Base-by-base conservation (phyloP, 2,329 filamentous ascomycete genomes). In the Pestalotiopsis sp. region DNA sequence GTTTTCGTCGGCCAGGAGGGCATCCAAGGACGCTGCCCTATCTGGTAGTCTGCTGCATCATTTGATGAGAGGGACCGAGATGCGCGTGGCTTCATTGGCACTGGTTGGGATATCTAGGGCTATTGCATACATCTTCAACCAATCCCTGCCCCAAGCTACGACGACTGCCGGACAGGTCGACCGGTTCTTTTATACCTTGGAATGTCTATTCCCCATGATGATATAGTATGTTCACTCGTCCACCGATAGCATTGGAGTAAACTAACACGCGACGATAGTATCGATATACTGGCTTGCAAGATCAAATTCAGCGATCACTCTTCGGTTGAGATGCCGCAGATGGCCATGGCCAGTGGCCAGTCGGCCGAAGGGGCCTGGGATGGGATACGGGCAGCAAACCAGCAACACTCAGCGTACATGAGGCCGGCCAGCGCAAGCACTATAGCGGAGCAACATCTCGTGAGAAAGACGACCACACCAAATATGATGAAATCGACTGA, bases 181-280 rank as follows among this genome's bases (percentile, higher is more conserved):
- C 62, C 77, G 82, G 0, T 83, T 83, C 59, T 79, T 79, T 1
- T 83, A 83, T 60, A 79, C 80, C 1, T 68, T 83, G 58, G 81
- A 83, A 65, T 83, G 82, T 67, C 69, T 82, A 9, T 83, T 83
- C 56, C 82, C 82, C 0, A 75, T 82, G 0, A 76, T 83, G 65
- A 78, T 83, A 75, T 78, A 79, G 81, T 82, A 69, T 68, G 80
- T 75, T 6, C n/a, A 7, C 14, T 14, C 41, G 4, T 4, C 25
- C 27, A 62, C 27, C 31, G 25, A 41, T 23, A 9, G 1, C 36
- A 9, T n/a, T 12, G 6, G 4, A 2, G 2, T n/a, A 6, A 12
- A 38, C 20, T 64, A 17, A 64, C 17, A 14, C 6, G 9, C 7
- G 4, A 23, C 4, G 14, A 40, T 20, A 64, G 61, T 5, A 64